Evolutionary conservation across 805 yeast genomes (phyloP).

Genomic region (Yarrowia sp.): DNA sequence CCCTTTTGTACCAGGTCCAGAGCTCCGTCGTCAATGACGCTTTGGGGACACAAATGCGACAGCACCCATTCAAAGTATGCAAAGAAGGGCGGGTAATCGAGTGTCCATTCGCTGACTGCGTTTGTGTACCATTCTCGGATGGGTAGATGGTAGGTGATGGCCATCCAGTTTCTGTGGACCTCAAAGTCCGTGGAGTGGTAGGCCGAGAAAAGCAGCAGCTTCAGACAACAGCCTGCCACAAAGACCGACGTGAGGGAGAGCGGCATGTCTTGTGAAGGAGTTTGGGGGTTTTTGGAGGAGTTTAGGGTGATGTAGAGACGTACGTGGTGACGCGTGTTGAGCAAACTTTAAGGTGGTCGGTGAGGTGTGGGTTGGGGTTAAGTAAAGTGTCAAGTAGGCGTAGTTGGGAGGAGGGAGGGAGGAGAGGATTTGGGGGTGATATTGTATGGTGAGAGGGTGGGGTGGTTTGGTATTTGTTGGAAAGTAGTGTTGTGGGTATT

Average conservation of each 20-base stretch:
- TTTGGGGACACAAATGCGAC: constrained; percentile 63
- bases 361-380: no score
- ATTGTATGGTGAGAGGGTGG: no score
- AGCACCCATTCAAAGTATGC: constrained; percentile 90
- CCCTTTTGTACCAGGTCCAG: constrained; percentile 65
- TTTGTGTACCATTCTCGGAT: constrained; percentile 79
- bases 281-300: background rate
- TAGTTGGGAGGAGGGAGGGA: no score
- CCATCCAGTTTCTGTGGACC: constrained; percentile 96
- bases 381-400: no score
- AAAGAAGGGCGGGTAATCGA: constrained; percentile 96
- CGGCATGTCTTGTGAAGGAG: constrained; percentile 9
- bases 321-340: background rate
- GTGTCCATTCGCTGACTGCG: constrained; percentile 80
- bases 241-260: constrained; percentile 63
- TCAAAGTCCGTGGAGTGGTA: constrained; percentile 96
- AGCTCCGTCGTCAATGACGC: constrained; percentile 71
- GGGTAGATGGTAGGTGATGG: constrained; percentile 77
- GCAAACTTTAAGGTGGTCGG: no score
- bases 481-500: no score
- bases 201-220: constrained; percentile 64
- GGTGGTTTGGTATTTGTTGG: no score
- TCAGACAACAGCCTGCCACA: constrained; percentile 59
- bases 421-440: no score
- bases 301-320: background rate